Evolutionary conservation across 83 land plant species (phyloP).

Genomic region (Picea mariana): DNA sequence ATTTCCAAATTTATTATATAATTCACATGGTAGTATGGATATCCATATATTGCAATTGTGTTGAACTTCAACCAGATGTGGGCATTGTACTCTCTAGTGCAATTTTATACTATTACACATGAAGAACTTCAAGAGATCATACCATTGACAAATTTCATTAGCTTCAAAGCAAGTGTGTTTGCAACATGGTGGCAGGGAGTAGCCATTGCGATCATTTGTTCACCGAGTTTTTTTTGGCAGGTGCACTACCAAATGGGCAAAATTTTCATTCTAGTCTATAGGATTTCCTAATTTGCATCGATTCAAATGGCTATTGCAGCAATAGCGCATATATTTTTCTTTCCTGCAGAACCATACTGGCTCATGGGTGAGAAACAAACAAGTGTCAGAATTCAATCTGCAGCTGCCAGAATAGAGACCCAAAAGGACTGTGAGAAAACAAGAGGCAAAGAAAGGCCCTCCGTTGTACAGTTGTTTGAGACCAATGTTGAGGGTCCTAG

Average conservation of each 20-base stretch:
- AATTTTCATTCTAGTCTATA: slow-evolving; percentile 78
- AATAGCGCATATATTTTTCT: too few relatives aligned
- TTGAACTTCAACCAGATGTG: slow-evolving; percentile 96
- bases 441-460: too few relatives aligned
- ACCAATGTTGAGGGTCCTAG: too few relatives aligned
- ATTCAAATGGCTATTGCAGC: too few relatives aligned
- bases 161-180: slow-evolving; percentile 95
- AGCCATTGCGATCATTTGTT: slow-evolving; percentile 65
- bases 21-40: slow-evolving; percentile 39
- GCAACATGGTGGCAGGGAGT: slow-evolving; percentile 99
- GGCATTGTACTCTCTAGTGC: slow-evolving; percentile 90
- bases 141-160: slow-evolving; percentile 88
- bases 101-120: slow-evolving; percentile 78
- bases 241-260: slow-evolving; percentile 33
- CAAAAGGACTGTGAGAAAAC: slow-evolving; percentile 1
- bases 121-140: slow-evolving; percentile 63
- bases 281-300: slow-evolving; percentile 90
- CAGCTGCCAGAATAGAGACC: too few relatives aligned
- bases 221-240: slow-evolving; percentile 29
- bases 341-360: too few relatives aligned
- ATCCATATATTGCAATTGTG: slow-evolving; percentile 80
- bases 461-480: too few relatives aligned
- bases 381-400: too few relatives aligned
- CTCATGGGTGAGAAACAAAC: too few relatives aligned
- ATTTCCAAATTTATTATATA: too few relatives aligned